These are phyloP conservation scores for Nicotiana sylvestris DNA, from an alignment of 257 asterid species.

Conservation along the genomic window DNA sequence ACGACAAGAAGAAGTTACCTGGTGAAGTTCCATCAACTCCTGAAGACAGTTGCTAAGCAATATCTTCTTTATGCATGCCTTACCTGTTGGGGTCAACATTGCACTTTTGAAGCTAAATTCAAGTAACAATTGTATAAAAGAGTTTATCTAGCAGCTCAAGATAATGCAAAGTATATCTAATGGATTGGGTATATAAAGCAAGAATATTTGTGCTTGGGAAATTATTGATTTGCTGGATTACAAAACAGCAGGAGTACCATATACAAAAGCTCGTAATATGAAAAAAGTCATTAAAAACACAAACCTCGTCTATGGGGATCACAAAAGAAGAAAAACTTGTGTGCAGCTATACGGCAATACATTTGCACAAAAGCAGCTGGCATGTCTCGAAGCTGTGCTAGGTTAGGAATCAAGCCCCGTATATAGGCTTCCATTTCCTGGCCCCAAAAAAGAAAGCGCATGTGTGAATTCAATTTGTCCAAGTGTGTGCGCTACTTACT, in stretches of 20 bases:
- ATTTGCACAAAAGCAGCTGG: slow-evolving; percentile 89
- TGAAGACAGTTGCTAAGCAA: slow-evolving; percentile 97
- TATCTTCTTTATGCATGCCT: slow-evolving; percentile 97
- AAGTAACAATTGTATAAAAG: neutral
- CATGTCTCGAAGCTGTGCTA: slow-evolving; percentile 94
- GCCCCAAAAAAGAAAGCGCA: neutral
- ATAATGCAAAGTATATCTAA: neutral
- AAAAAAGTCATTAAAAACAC: slow-evolving; percentile 3
- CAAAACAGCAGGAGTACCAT: neutral
- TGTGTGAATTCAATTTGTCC: neutral
- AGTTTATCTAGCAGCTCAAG: neutral
- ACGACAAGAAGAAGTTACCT: slow-evolving; percentile 39
- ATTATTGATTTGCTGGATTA: neutral
- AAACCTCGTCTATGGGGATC: slow-evolving; percentile 98
- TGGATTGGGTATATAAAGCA: neutral
- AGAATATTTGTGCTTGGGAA: neutral
- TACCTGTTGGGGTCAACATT: slow-evolving; percentile 50
- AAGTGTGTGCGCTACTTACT: neutral
- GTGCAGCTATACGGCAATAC: slow-evolving; percentile 99
- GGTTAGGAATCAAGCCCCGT: slow-evolving; percentile 93
- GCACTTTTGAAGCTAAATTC: slow-evolving; percentile 14
- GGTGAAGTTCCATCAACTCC: slow-evolving; percentile 99
- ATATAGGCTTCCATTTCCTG: slow-evolving; percentile 98
- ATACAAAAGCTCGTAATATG: neutral
- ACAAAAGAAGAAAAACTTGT: slow-evolving; percentile 97